Percentiles rank a stretch among this genome's conserved stretches.
Evolutionary conservation across 495 filamentous ascomycete genomes (phyloP).

Genomic region (Penicillium lividum): DNA sequence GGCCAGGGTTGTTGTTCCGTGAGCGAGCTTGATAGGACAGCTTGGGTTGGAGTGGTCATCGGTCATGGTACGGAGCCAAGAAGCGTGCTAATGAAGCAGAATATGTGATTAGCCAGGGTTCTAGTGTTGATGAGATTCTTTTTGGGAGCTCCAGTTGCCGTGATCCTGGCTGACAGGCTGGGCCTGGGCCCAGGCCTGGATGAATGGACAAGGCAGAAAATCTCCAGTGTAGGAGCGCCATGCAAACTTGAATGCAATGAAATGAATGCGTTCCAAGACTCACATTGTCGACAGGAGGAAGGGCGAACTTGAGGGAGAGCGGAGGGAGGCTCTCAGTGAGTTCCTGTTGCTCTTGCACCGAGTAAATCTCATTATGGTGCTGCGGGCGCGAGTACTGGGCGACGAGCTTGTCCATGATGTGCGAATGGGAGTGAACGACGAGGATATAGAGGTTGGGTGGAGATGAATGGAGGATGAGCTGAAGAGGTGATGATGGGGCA

Average conservation of each 20-base stretch:
- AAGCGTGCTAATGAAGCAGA: constrained; percentile 59
- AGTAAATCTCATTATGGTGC: constrained; percentile 69
- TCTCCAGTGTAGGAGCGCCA: not conserved
- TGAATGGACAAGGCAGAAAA: not conserved
- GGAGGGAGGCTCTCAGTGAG: constrained; percentile 64
- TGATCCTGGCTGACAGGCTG: not conserved
- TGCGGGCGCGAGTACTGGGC: constrained; percentile 80
- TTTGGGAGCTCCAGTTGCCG: constrained; percentile 4
- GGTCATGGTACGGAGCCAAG: constrained; percentile 94
- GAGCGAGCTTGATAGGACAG: constrained; percentile 98
- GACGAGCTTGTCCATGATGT: constrained; percentile 88
- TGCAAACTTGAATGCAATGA: not conserved
- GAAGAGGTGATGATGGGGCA: constrained; percentile 29
- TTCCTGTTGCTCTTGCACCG: constrained; percentile 75
- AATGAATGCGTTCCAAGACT: constrained; percentile 24
- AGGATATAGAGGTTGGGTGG: constrained; percentile 14
- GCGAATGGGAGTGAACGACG: constrained; percentile 7
- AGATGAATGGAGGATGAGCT: constrained; percentile 15
- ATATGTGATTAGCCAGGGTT: constrained; percentile 4
- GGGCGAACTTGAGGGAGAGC: constrained; percentile 84
- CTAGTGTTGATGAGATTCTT: constrained; percentile 1
- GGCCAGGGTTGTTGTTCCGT: constrained; percentile 97
- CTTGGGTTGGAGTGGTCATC: constrained; percentile 95
- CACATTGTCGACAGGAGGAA: constrained; percentile 93
- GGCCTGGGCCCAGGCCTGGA: not conserved